Conservation (phyloP, 2,329 filamentous ascomycete species). For the Hysterium pulicare region DNA sequence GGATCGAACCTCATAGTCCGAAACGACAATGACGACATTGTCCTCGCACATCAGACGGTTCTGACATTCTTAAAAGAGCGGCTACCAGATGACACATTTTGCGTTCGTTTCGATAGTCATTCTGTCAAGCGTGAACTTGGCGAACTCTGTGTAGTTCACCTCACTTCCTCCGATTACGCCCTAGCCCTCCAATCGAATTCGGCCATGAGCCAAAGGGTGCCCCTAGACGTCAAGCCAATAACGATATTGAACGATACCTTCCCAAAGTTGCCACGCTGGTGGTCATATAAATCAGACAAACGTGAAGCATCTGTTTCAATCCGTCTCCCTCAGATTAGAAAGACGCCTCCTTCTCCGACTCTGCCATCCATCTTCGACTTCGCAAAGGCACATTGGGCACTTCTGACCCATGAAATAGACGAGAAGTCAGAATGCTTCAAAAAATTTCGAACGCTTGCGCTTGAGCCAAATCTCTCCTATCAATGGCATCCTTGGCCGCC, state of each 20-base stretch:
- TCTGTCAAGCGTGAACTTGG: background rate
- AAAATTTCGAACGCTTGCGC: background rate
- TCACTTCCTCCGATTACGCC: background rate
- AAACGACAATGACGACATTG: background rate
- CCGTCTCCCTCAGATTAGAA: too few species aligned
- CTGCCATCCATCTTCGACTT: background rate
- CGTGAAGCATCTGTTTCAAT: too few species aligned
- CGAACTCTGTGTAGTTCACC: background rate
- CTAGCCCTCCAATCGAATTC: background rate
- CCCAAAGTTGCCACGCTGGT: too few species aligned
- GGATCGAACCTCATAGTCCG: background rate
- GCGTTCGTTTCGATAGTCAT: background rate
- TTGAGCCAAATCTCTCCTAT: background rate
- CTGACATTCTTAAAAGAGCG: background rate
- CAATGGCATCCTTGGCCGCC: background rate
- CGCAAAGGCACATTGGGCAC: conserved; percentile 1
- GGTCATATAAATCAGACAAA: too few species aligned
- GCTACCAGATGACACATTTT: background rate
- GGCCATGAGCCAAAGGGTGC: too few species aligned
- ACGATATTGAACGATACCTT: too few species aligned
- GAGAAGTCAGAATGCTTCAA: background rate
- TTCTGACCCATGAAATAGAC: background rate
- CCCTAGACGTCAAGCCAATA: too few species aligned
- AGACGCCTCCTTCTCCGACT: too few species aligned
- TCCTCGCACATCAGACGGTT: background rate